Evolutionary conservation across 1,284 basidiomycete species (phyloP), one percentile per base, ranked within the genome.

Genomic region (Rhodotorula sp.): DNA sequence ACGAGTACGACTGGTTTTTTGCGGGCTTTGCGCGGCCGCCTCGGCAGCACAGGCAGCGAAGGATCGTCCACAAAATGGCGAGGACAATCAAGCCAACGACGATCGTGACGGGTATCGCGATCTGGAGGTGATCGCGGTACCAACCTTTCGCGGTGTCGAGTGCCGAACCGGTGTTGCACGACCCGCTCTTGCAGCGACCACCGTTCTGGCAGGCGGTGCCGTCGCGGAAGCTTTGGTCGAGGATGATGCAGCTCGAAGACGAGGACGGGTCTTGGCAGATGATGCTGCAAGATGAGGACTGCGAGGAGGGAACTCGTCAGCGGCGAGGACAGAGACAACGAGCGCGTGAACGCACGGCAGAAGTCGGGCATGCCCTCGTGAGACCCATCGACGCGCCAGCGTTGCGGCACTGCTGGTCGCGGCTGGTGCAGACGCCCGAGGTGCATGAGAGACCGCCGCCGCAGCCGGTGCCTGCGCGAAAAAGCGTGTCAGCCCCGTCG

Each of bases 391-490:
- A 86, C 10, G 86, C 81, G 5, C 92, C 91, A 16, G 71, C 67
- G n/a, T 82, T 84, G 79, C 87, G 85, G 79, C 92, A 96, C 86
- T 96, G 93, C 71, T 83, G 80, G 72, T 87, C 84, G 31, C 89
- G 80, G 30, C 88, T 90, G 24, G 92, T 94, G 80, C 92, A 95
- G 61, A 85, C 82, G 13, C 93, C 92, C 73, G 85, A 87, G 0
- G 92, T 91, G 80, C 93, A 94, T 28, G 85, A 83, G 46, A 93
- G 81, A 34, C 86, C 87, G 68, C 78, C 74, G 24, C 90, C 90
- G 76, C 90, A 91, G 64, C 66, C 60, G 28, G 37, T 63, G 16
- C 71, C 71, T 73, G 52, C 10, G 2, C 4, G 48, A 53, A 57
- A 44, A 67, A 71, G 8, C 4, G 2, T 2, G 34, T 31, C 22